Evolutionary conservation across 1,139 yeast species (phyloP).

Genomic region (Candida gigantensis): DNA sequence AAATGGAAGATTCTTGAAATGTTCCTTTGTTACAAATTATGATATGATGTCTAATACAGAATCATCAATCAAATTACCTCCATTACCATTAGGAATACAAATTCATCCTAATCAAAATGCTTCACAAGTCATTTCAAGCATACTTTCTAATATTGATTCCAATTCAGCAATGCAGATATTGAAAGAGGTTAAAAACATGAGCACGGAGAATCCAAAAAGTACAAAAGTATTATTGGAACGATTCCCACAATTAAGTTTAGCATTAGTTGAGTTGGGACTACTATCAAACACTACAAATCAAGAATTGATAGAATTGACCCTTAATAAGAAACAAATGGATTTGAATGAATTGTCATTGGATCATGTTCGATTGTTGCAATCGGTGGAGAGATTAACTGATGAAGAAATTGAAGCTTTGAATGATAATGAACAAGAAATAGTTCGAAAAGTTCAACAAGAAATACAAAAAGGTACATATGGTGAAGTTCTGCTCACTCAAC

Average conservation of each 20-base stretch:
- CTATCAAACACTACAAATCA: constrained; percentile 58
- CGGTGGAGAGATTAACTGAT: constrained; percentile 61
- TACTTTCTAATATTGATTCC: constrained; percentile 58
- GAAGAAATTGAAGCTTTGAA: constrained; percentile 65
- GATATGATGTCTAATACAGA: constrained; percentile 19
- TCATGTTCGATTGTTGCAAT: constrained; percentile 53
- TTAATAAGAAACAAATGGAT: constrained; percentile 33
- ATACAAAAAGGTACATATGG: constrained; percentile 52
- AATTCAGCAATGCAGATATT: constrained; percentile 56
- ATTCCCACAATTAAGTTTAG: constrained; percentile 79
- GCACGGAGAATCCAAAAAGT: constrained; percentile 59
- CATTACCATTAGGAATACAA: constrained; percentile 51
- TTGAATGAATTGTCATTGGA: constrained; percentile 49
- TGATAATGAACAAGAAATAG: constrained; percentile 50
- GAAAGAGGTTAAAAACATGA: constrained; percentile 64
- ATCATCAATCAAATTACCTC: constrained; percentile 37
- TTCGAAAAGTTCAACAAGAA: constrained; percentile 42
- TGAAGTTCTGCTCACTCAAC: constrained; percentile 16
- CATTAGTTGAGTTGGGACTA: constrained; percentile 75
- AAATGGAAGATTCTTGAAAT: constrained; percentile 60
- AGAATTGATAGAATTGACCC: constrained; percentile 50
- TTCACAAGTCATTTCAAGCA: constrained; percentile 61
- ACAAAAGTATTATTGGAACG: constrained; percentile 64
- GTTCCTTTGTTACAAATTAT: constrained; percentile 63
- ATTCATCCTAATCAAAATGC: constrained; percentile 55